Conservation (phyloP, 345 rosid genomes). For the Hibiscus mutabilis region DNA sequence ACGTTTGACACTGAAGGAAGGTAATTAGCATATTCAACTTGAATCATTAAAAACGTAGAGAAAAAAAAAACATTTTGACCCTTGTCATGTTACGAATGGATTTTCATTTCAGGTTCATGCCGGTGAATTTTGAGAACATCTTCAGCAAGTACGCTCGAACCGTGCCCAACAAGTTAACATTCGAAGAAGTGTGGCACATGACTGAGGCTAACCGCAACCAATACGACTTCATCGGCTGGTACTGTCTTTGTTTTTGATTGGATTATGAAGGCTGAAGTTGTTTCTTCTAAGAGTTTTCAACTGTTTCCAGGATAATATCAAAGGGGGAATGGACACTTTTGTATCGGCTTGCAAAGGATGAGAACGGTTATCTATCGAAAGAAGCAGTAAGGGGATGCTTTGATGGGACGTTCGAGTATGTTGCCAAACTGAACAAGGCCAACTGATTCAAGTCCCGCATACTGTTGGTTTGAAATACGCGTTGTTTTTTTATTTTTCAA, state of each 20-base stretch:
- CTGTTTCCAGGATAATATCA: constrained; percentile 30
- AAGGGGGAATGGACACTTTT: constrained; percentile 59
- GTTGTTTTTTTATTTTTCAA: too few relatives aligned
- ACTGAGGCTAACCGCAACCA: constrained; percentile 59
- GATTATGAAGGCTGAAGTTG: background rate
- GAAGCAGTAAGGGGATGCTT: constrained; percentile 66
- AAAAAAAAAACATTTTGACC: background rate
- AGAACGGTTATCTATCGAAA: constrained; percentile 57
- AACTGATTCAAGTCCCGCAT: too few relatives aligned
- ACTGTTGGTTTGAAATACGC: too few relatives aligned
- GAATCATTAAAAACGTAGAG: background rate
- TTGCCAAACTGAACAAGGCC: constrained; percentile 39
- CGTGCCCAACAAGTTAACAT: constrained; percentile 37
- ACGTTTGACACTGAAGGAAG: constrained; percentile 87
- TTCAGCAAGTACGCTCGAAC: constrained; percentile 70
- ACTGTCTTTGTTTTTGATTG: background rate
- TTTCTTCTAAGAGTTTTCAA: background rate
- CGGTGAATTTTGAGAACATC: constrained; percentile 52
- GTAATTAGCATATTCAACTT: constrained; percentile 10
- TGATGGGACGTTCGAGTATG: constrained; percentile 70
- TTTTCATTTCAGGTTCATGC: constrained; percentile 40
- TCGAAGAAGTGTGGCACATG: constrained; percentile 61
- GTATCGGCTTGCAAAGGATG: constrained; percentile 60
- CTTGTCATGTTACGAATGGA: background rate
- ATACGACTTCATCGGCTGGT: constrained; percentile 66